A percentile compares a stretch with the other conserved stretches of the same genome.
Evolutionary conservation across 306 rosid species (phyloP).

Genomic region (Calophaca sinica): DNA sequence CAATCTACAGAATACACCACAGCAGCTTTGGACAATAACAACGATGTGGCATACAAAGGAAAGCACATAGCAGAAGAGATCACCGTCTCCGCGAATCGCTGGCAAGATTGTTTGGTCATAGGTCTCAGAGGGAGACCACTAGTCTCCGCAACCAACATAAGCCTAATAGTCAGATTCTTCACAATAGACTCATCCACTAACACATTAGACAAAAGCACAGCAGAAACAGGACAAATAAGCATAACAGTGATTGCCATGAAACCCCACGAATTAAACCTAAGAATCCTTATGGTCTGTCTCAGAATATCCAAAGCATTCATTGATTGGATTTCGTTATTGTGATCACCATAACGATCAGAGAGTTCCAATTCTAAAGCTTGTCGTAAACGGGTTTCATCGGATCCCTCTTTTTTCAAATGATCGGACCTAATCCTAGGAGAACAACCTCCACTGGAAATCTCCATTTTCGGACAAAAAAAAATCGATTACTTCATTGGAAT

Average conservation of each 20-base stretch:
- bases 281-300: slow-evolving; percentile 83
- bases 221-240: slow-evolving; percentile 86
- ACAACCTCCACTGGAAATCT: slow-evolving; percentile 53
- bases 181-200: slow-evolving; percentile 72
- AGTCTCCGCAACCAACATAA: slow-evolving; percentile 75
- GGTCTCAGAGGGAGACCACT: slow-evolving; percentile 90
- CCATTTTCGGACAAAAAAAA: slow-evolving; percentile 55
- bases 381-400: slow-evolving; percentile 53
- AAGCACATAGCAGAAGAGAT: slow-evolving; percentile 69
- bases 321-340: slow-evolving; percentile 52
- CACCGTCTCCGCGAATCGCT: slow-evolving; percentile 69
- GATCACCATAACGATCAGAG: slow-evolving; percentile 43
- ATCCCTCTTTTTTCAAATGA: slow-evolving; percentile 62
- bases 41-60: slow-evolving; percentile 74
- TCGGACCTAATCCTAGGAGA: slow-evolving; percentile 69
- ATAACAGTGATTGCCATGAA: slow-evolving; percentile 69
- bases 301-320: slow-evolving; percentile 94
- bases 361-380: slow-evolving; percentile 52
- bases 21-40: slow-evolving; percentile 77
- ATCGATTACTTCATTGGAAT: slow-evolving; percentile 38
- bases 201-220: slow-evolving; percentile 73
- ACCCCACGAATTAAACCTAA: slow-evolving; percentile 78
- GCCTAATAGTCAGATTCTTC: slow-evolving; percentile 68
- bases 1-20: slow-evolving; percentile 89
- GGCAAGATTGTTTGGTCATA: slow-evolving; percentile 81